These are phyloP conservation scores for Globisporangium uncinulatum DNA, from an alignment of 352 stramenopile genomes.

Conservation along the genomic window DNA sequence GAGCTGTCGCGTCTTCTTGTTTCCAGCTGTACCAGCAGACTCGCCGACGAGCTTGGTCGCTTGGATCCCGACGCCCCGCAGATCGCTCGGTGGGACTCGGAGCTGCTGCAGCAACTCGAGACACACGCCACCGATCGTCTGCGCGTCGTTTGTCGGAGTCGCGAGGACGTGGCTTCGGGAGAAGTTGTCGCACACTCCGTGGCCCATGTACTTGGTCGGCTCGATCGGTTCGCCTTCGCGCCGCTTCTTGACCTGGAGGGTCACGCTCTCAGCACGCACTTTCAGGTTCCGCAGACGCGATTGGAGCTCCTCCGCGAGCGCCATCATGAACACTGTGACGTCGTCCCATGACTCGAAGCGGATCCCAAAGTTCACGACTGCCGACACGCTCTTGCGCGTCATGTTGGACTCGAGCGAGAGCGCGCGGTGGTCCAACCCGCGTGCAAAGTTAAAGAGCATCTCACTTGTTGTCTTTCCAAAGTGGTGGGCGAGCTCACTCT, in stretches of 20 bases:
- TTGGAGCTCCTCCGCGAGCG: constrained; percentile 70
- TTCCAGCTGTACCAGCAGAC: constrained; percentile 4
- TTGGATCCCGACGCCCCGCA: constrained; percentile 73
- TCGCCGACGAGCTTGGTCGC: constrained; percentile 54
- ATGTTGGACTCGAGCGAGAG: constrained; percentile 66
- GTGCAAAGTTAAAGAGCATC: constrained; percentile 71
- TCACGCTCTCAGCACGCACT: constrained; percentile 59
- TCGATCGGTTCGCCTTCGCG: constrained; percentile 57
- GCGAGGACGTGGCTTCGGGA: constrained; percentile 64
- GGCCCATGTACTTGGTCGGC: constrained; percentile 84
- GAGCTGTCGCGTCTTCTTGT: constrained; percentile 23
- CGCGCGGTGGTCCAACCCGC: constrained; percentile 65
- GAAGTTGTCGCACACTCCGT: constrained; percentile 83
- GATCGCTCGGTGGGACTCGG: constrained; percentile 47
- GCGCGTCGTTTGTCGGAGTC: constrained; percentile 47
- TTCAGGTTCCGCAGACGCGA: constrained; percentile 54
- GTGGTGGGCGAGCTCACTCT: constrained; percentile 40
- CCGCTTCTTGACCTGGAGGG: constrained; percentile 82
- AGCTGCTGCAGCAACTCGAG: constrained; percentile 63
- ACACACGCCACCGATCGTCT: constrained; percentile 39
- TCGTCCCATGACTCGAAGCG: constrained; percentile 77
- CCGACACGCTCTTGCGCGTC: constrained; percentile 86
- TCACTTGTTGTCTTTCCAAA: constrained; percentile 69
- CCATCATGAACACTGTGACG: constrained; percentile 76
- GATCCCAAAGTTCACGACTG: constrained; percentile 92